Percentiles rank a stretch among this genome's conserved stretches.
Evolutionary conservation across 257 asterid genomes (phyloP).

Genomic region (Fraxinus americana): DNA sequence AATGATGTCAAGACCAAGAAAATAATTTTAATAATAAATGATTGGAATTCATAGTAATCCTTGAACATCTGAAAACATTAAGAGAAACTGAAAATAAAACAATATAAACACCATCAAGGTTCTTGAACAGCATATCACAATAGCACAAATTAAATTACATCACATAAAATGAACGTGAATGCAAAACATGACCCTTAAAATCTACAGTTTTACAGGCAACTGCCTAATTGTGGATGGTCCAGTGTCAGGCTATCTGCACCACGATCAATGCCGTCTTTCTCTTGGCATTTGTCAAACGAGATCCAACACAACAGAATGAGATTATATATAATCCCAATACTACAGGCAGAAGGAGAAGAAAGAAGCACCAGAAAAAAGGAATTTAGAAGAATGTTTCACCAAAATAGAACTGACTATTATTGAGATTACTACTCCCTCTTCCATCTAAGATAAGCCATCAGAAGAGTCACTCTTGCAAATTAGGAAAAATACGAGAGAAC

Average conservation of each 20-base stretch:
- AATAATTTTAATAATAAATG: conserved; percentile 1
- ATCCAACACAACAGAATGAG: neutral
- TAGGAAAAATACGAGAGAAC: neutral
- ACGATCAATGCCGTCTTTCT: neutral
- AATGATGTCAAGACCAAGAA: conserved; percentile 2
- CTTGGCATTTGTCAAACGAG: neutral
- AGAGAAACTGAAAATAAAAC: neutral
- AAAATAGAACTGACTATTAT: neutral
- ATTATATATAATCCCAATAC: neutral
- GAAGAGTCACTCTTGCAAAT: neutral
- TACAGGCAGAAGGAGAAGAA: neutral
- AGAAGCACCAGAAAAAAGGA: neutral
- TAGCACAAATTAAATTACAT: neutral
- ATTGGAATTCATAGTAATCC: neutral
- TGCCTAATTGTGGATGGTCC: neutral
- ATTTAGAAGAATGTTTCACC: neutral
- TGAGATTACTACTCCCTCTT: neutral
- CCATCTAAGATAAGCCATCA: neutral
- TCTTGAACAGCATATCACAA: conserved; percentile 5
- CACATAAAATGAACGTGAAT: neutral
- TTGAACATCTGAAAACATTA: neutral
- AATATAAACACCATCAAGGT: neutral
- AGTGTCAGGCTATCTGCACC: neutral
- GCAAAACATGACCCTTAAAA: neutral
- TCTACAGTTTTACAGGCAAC: neutral